Percentiles rank a stretch among this genome's conserved stretches.
Conservation (phyloP, 768 basidiomycete species). For the Ramaria sp. region DNA sequence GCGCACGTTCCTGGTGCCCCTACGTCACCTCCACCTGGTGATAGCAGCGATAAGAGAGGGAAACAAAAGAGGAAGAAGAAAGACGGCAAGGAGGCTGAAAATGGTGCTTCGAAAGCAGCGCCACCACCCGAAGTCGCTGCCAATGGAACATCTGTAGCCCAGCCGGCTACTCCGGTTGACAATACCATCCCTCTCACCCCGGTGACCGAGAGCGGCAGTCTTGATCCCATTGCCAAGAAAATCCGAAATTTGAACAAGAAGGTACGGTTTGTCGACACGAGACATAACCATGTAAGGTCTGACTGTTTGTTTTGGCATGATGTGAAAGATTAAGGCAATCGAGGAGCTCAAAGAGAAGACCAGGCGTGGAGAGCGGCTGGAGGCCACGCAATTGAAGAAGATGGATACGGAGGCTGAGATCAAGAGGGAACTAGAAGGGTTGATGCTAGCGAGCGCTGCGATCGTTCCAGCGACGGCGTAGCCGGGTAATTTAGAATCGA, state of each 20-base stretch:
- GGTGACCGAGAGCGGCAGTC: conserved; percentile 36
- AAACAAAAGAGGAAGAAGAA: conserved; percentile 54
- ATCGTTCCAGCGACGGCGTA: background rate
- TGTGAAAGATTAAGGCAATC: conserved; percentile 87
- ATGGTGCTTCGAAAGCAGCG: conserved; percentile 13
- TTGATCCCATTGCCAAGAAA: conserved; percentile 86
- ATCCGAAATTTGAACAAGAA: conserved; percentile 92
- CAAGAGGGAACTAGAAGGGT: conserved; percentile 55
- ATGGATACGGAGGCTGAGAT: conserved; percentile 87
- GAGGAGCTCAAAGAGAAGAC: conserved; percentile 93
- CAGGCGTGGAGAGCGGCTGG: conserved; percentile 81
- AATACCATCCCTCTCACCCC: conserved; percentile 41
- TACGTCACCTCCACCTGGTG: conserved; percentile 33
- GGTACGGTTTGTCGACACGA: conserved; percentile 28
- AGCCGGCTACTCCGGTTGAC: conserved; percentile 18
- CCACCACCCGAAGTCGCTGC: conserved; percentile 19
- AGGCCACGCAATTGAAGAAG: conserved; percentile 94
- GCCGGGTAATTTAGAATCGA: background rate
- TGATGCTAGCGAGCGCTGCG: background rate
- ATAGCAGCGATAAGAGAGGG: conserved; percentile 17
- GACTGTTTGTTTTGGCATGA: background rate
- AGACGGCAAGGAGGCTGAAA: conserved; percentile 17
- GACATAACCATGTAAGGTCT: background rate
- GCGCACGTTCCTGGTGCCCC: conserved; percentile 70
- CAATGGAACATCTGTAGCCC: conserved; percentile 16